A percentile compares a stretch with the other conserved stretches of the same genome.
These are phyloP conservation scores for Gastrodia elata DNA, from an alignment of 106 monocot species.

Conservation along the genomic window DNA sequence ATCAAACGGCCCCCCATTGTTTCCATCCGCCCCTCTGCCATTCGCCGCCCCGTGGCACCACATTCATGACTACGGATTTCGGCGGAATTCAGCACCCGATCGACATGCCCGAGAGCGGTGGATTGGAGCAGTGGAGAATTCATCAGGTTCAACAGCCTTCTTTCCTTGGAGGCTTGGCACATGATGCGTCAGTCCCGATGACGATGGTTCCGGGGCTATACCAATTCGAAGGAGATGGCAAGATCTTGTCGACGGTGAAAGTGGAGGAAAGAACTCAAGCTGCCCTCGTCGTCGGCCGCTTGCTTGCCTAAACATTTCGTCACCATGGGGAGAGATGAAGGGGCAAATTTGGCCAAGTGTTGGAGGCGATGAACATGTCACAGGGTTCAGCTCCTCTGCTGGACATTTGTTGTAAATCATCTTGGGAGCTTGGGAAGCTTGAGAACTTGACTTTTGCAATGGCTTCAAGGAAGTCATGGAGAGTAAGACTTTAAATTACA, in stretches of 20 bases:
- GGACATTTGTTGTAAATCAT: constrained; percentile 19
- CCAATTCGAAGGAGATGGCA: constrained; percentile 22
- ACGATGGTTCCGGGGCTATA: constrained; percentile 23
- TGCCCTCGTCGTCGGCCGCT: neutral
- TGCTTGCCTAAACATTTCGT: constrained; percentile 19
- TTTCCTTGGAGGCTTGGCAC: constrained; percentile 21
- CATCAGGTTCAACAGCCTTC: constrained; percentile 35
- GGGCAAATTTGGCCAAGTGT: constrained; percentile 9
- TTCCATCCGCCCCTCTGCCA: constrained; percentile 17
- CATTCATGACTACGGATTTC: constrained; percentile 14
- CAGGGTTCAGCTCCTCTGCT: constrained; percentile 28
- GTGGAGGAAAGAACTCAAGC: constrained; percentile 31
- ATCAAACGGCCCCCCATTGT: neutral
- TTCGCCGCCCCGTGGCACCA: constrained; percentile 31
- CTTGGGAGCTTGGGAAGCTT: neutral
- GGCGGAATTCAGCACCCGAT: constrained; percentile 21
- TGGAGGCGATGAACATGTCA: constrained; percentile 11
- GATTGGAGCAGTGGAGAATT: constrained; percentile 36
- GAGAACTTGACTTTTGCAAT: neutral
- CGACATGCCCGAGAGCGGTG: neutral
- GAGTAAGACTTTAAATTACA: neutral
- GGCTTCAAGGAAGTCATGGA: neutral
- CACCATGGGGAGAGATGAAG: constrained; percentile 13
- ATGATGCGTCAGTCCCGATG: constrained; percentile 5
- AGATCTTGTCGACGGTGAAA: constrained; percentile 25